Conservation (phyloP, 1,284 basidiomycete species). For the Cutaneotrichosporon spelunceum region DNA sequence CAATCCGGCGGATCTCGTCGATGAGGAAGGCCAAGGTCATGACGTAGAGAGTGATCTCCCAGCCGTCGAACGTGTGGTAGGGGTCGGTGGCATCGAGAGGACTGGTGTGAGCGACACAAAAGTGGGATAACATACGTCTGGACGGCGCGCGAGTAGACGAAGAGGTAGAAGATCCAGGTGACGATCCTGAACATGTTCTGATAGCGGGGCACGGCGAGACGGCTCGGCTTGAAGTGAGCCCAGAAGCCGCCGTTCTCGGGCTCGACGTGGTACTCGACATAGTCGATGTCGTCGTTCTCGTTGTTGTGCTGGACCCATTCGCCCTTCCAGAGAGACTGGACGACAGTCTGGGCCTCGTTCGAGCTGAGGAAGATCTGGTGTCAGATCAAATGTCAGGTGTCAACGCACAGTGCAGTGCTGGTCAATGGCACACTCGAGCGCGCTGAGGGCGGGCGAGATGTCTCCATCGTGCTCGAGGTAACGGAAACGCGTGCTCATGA, state of each 20-base stretch:
- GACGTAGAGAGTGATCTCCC: slow-evolving; percentile 73
- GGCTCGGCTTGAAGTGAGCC: slow-evolving; percentile 68
- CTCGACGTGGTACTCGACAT: slow-evolving; percentile 46
- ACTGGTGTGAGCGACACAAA: slow-evolving; percentile 10
- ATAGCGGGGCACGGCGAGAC: slow-evolving; percentile 81
- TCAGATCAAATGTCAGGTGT: slow-evolving; percentile 2
- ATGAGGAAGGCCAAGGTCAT: slow-evolving; percentile 70
- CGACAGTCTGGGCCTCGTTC: slow-evolving; percentile 71
- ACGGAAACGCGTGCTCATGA: slow-evolving; percentile 71
- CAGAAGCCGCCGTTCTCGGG: slow-evolving; percentile 58
- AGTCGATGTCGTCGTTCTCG: slow-evolving; percentile 54
- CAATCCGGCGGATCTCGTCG: slow-evolving; percentile 60
- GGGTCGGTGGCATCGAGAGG: slow-evolving; percentile 43
- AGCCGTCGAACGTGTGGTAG: slow-evolving; percentile 60
- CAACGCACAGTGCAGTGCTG: slow-evolving; percentile 55
- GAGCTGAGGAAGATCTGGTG: slow-evolving; percentile 79
- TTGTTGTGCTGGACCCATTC: slow-evolving; percentile 73
- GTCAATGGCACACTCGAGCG: slow-evolving; percentile 78
- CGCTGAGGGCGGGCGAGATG: slow-evolving; percentile 67
- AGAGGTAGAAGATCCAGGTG: slow-evolving; percentile 80
- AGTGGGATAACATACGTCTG: slow-evolving; percentile 43
- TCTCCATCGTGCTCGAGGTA: slow-evolving; percentile 73
- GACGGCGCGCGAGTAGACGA: slow-evolving; percentile 79
- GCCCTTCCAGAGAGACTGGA: slow-evolving; percentile 68
- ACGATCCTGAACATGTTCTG: slow-evolving; percentile 54